These are phyloP conservation scores for Leccinum sublutescens DNA, from an alignment of 768 basidiomycete species.

Conservation along the genomic window DNA sequence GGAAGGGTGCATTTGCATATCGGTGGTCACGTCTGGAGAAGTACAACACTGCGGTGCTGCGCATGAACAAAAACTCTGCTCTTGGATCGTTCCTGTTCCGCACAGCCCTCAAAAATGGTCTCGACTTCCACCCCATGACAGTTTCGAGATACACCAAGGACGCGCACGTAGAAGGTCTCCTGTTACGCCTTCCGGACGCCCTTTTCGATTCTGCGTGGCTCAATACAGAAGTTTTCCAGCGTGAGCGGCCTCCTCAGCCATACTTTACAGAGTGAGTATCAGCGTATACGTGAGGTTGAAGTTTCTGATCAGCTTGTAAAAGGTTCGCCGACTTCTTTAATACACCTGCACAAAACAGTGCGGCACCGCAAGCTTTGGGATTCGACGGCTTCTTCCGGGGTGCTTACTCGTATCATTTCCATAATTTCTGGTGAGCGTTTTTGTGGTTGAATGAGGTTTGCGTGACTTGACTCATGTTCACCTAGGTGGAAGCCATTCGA, in stretches of 20 bases:
- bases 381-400: slow-evolving; percentile 97
- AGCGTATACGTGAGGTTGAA: neutral
- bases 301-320: slow-evolving; percentile 1
- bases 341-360: slow-evolving; percentile 68
- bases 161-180: slow-evolving; percentile 75
- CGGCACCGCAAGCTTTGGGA: slow-evolving; percentile 83
- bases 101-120: slow-evolving; percentile 87
- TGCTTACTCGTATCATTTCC: slow-evolving; percentile 94
- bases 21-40: slow-evolving; percentile 90
- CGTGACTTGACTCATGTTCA: neutral
- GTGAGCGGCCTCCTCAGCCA: slow-evolving; percentile 91
- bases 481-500: slow-evolving; percentile 96
- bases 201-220: slow-evolving; percentile 97
- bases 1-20: slow-evolving; percentile 95
- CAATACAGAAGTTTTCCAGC: slow-evolving; percentile 88
- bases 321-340: slow-evolving; percentile 92
- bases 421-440: slow-evolving; percentile 77
- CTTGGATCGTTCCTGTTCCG: slow-evolving; percentile 92
- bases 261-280: slow-evolving; percentile 77
- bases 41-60: slow-evolving; percentile 96
- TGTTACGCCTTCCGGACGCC: slow-evolving; percentile 91
- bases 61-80: slow-evolving; percentile 89
- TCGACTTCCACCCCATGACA: slow-evolving; percentile 98
- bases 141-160: slow-evolving; percentile 90
- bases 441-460: neutral